Evolutionary conservation across 257 asterid species (phyloP).

Genomic region (Penstemon newberryi): DNA sequence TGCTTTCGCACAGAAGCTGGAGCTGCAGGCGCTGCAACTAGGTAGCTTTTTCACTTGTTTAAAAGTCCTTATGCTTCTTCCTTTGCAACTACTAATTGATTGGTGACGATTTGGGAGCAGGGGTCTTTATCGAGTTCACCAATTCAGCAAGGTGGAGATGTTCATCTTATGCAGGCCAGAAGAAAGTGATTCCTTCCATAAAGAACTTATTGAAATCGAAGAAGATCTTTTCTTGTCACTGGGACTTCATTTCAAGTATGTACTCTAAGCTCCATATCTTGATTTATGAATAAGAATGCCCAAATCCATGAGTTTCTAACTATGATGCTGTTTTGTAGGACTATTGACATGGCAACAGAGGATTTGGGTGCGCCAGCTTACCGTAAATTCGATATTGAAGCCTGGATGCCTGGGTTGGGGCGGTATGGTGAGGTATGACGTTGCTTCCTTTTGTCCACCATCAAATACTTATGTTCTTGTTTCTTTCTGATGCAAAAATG

Average conservation of each 20-base stretch:
- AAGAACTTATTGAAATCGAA: slow-evolving; percentile 78
- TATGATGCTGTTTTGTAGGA: slow-evolving; percentile 38
- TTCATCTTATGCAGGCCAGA: slow-evolving; percentile 86
- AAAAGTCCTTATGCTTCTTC: not conserved
- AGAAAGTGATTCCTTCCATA: slow-evolving; percentile 73
- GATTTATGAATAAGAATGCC: no score
- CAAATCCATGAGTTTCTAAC: not conserved
- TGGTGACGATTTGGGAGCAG: slow-evolving; percentile 42
- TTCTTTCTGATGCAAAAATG: no score
- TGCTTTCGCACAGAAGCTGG: slow-evolving; percentile 99
- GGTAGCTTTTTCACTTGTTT: slow-evolving; percentile 40
- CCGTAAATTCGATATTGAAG: slow-evolving; percentile 94
- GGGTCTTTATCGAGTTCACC: slow-evolving; percentile 98
- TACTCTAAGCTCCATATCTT: no score
- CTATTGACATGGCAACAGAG: slow-evolving; percentile 91
- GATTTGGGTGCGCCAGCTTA: slow-evolving; percentile 99
- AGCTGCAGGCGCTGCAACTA: slow-evolving; percentile 92
- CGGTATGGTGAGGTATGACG: slow-evolving; percentile 86
- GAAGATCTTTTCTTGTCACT: slow-evolving; percentile 76
- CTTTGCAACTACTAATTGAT: slow-evolving; percentile 21
- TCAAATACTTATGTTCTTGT: no score
- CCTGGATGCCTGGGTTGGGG: slow-evolving; percentile 99
- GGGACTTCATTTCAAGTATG: slow-evolving; percentile 92
- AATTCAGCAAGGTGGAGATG: slow-evolving; percentile 99
- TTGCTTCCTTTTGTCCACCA: not conserved